These are phyloP conservation scores for Trypanosoma cruzi DNA, from an alignment of 208 protist species.

Conservation along the genomic window DNA sequence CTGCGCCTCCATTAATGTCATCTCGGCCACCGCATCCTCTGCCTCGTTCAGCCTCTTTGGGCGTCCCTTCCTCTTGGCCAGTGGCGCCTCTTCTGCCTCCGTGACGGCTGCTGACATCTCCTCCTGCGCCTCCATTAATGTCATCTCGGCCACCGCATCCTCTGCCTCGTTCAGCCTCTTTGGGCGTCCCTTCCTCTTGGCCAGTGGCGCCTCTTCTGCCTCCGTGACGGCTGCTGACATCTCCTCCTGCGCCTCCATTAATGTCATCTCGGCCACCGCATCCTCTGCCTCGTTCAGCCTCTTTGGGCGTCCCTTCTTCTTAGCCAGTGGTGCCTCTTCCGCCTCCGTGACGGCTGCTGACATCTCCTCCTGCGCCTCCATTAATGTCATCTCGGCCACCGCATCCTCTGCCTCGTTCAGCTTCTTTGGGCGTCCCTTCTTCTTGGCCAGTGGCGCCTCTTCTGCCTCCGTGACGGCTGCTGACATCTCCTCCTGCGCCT, in stretches of 20 bases:
- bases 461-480: background rate
- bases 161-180: background rate
- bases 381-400: no score
- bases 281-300: background rate
- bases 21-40: no score
- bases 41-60: background rate
- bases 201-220: background rate
- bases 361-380: background rate
- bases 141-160: no score
- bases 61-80: background rate
- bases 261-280: no score
- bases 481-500: conserved; percentile 3
- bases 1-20: no score
- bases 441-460: background rate
- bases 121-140: background rate
- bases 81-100: background rate
- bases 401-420: background rate
- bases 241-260: no score
- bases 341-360: no score
- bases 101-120: no score
- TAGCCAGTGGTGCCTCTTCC: background rate
- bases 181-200: background rate
- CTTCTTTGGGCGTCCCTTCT: background rate
- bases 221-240: background rate
- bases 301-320: background rate